Evolutionary conservation across 768 basidiomycete species (phyloP).

Genomic region (Leucocoprinus birnbaumii): DNA sequence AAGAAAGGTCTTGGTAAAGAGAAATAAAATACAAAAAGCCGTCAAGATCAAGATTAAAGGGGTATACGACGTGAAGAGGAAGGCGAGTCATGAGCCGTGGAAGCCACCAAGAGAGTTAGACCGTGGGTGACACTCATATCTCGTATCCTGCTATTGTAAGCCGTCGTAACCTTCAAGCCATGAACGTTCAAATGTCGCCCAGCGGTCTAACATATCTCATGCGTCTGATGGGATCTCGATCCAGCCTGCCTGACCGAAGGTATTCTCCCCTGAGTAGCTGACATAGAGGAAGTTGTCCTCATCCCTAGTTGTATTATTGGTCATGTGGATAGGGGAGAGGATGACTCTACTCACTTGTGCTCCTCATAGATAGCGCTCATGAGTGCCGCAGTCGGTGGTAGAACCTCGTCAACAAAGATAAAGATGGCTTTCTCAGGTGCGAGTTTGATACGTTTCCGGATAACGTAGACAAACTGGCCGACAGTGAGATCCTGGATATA

Average conservation of each 20-base stretch:
- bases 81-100: neutral
- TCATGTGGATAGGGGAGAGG: conserved; percentile 1
- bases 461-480: conserved; percentile 99
- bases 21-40: conserved; percentile 11
- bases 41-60: conserved; percentile 4
- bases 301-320: conserved; percentile 57
- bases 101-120: conserved; percentile 1
- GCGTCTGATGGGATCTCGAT: conserved; percentile 44
- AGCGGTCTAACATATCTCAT: conserved; percentile 23
- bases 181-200: conserved; percentile 1
- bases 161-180: conserved; percentile 6
- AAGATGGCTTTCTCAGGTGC: conserved; percentile 99
- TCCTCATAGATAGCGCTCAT: conserved; percentile 99
- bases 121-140: neutral
- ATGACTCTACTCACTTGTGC: conserved; percentile 76
- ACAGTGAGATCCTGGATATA: conserved; percentile 83
- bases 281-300: conserved; percentile 99
- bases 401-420: conserved; percentile 98
- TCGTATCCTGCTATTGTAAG: neutral
- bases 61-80: conserved; percentile 3
- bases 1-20: neutral
- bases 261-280: conserved; percentile 98
- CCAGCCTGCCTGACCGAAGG: conserved; percentile 67
- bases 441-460: conserved; percentile 99
- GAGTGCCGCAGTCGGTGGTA: conserved; percentile 95